Evolutionary conservation across 768 basidiomycete species (phyloP).

Genomic region (Boletus reticulatus): DNA sequence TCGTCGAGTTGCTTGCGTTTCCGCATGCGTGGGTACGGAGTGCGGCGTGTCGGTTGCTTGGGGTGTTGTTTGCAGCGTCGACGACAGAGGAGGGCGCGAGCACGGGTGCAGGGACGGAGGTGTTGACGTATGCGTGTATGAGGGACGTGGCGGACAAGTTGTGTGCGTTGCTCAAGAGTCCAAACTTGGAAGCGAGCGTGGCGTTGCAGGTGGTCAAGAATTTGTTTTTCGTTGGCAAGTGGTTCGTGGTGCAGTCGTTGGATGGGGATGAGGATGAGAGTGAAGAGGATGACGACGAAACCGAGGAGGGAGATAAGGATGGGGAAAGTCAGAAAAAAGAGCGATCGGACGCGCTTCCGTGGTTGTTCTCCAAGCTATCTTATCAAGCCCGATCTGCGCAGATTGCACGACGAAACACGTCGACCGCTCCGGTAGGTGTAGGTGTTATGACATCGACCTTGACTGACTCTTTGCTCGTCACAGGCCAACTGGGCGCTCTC

Average conservation of each 20-base stretch:
- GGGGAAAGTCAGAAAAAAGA: conserved; percentile 15
- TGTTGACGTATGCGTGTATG: conserved; percentile 56
- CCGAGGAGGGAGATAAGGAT: conserved; percentile 14
- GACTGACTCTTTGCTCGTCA: background rate
- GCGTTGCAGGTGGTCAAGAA: conserved; percentile 89
- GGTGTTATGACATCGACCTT: background rate
- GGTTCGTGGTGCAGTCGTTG: conserved; percentile 51
- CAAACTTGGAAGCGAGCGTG: conserved; percentile 69
- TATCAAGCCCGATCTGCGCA: conserved; percentile 80
- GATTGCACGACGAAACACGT: conserved; percentile 61
- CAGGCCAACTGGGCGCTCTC: conserved; percentile 85
- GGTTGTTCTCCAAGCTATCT: conserved; percentile 94
- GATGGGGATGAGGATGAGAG: conserved; percentile 20
- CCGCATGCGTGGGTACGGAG: conserved; percentile 95
- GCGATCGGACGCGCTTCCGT: conserved; percentile 65
- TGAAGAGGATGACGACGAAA: conserved; percentile 10
- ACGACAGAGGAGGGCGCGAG: conserved; percentile 22
- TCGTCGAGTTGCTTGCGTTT: conserved; percentile 71
- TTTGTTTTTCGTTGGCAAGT: conserved; percentile 88
- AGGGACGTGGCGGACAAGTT: conserved; percentile 70
- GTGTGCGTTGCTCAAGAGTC: conserved; percentile 77
- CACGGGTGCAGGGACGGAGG: conserved; percentile 28
- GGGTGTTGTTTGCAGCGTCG: conserved; percentile 60
- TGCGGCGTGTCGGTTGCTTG: conserved; percentile 74
- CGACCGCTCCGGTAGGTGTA: conserved; percentile 28